Percentiles rank a stretch among this genome's conserved stretches.
Conservation (phyloP, 148 eudicot species). For the Vaccinium vitisidaea region DNA sequence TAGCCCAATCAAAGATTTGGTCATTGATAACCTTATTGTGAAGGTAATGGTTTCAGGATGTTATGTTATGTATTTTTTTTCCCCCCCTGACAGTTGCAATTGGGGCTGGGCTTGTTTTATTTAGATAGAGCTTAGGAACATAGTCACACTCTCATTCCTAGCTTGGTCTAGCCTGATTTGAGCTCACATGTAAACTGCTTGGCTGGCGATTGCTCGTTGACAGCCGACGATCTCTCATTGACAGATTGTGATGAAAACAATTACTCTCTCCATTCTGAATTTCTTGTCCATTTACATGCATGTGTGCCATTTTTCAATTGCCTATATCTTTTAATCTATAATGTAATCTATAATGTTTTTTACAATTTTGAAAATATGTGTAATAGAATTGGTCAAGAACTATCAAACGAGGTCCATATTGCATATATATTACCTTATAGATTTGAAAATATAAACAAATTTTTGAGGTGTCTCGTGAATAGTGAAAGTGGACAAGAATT, state of each 20-base stretch:
- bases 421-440: too few species aligned
- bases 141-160: neutral
- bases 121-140: neutral
- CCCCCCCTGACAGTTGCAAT: neutral
- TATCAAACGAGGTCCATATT: too few species aligned
- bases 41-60: slow-evolving; percentile 57
- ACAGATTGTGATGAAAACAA: neutral
- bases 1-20: slow-evolving; percentile 71
- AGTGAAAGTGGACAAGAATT: too few species aligned
- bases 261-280: too few species aligned
- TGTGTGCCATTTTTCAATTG: too few species aligned
- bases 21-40: slow-evolving; percentile 69
- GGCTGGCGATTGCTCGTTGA: neutral
- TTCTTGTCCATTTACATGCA: too few species aligned
- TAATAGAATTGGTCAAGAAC: too few species aligned
- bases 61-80: neutral
- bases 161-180: neutral
- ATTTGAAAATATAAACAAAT: too few species aligned
- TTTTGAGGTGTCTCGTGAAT: too few species aligned
- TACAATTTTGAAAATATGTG: too few species aligned
- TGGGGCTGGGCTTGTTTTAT: neutral
- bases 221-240: neutral
- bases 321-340: too few species aligned
- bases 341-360: too few species aligned
- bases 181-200: slow-evolving; percentile 1